Base-by-base conservation (phyloP, 75 land plant genomes). In the Cryptomeria japonica region DNA sequence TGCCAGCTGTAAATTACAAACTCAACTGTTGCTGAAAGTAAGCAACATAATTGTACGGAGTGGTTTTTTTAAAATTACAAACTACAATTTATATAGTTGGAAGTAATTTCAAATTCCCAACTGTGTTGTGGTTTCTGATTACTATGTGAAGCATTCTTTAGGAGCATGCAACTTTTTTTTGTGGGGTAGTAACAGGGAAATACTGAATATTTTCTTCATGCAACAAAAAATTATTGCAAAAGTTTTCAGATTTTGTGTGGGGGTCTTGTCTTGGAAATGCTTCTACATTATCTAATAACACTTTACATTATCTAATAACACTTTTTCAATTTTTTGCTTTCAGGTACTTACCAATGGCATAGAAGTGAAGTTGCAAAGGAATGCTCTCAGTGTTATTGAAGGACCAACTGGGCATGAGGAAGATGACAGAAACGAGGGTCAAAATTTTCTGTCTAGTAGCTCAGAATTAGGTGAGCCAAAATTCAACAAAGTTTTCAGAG, bases 301-400 rank as follows among this genome's bases (percentile, higher is more conserved):
- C 12, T 75, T 34, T 34, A 34, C 32, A 75, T 34, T 32, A 75
- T 34, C 38, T 11, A 75, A 75, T 75, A 32, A 34, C 13, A 12
- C 12, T 75, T 34, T 34, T 75, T 75, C 2, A 34, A 34, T 34
- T 32, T 34, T 14, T 19, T 82, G 14, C 34, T 76, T 87, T 31
- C 89, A 91, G 92, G 92, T 86, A 12, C 91, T 91, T 15, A 89
- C 92, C 14, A 91, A 91, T 85, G 92, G 92, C 28, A 61, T 89
- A 51, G 92, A 91, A 83, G 92, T 91, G 61, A 91, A 89, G 88
- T 88, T 91, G 28, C 92, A 91, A 61, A 86, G 92, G 56, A 91
- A 91, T 86, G 92, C 92, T 19, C 79, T 91, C 22, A 91, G 90
- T 83, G 92, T 91, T 44, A 78, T 91, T 44, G 92, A 91, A 85